These are phyloP conservation scores for Leccinellum albellum DNA, from an alignment of 768 basidiomycete species.

Conservation along the genomic window DNA sequence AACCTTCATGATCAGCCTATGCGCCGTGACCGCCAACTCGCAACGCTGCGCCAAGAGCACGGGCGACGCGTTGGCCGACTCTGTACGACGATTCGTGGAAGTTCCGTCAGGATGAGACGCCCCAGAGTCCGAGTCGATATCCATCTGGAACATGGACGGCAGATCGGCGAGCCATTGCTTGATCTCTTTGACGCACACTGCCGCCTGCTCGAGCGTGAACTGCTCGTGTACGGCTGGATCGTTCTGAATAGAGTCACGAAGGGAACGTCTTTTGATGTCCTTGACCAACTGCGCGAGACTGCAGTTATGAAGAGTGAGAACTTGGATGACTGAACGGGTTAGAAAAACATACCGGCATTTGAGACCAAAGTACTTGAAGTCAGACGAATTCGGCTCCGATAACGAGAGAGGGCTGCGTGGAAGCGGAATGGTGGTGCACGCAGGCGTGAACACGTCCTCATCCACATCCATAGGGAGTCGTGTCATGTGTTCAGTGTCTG, in stretches of 20 bases:
- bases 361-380: conserved; percentile 48
- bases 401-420: conserved; percentile 29
- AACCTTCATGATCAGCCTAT: conserved; percentile 57
- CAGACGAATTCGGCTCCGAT: conserved; percentile 29
- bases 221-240: conserved; percentile 28
- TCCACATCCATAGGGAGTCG: conserved; percentile 56
- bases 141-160: conserved; percentile 46
- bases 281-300: conserved; percentile 66
- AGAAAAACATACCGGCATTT: conserved; percentile 51
- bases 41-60: conserved; percentile 49
- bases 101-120: conserved; percentile 8
- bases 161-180: conserved; percentile 51
- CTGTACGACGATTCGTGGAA: conserved; percentile 9
- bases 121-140: conserved; percentile 32
- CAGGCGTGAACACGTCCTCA: conserved; percentile 47
- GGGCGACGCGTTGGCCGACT: conserved; percentile 27
- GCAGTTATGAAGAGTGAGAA: neutral
- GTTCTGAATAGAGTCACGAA: conserved; percentile 36
- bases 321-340: neutral
- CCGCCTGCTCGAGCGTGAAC: conserved; percentile 59
- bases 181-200: conserved; percentile 53
- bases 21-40: conserved; percentile 58
- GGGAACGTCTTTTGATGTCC: conserved; percentile 51
- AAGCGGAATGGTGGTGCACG: conserved; percentile 42
- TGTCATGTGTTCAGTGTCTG: conserved; percentile 52